Evolutionary conservation across 2,329 filamentous ascomycete genomes (phyloP).

Genomic region (Bipolaris oryzae): DNA sequence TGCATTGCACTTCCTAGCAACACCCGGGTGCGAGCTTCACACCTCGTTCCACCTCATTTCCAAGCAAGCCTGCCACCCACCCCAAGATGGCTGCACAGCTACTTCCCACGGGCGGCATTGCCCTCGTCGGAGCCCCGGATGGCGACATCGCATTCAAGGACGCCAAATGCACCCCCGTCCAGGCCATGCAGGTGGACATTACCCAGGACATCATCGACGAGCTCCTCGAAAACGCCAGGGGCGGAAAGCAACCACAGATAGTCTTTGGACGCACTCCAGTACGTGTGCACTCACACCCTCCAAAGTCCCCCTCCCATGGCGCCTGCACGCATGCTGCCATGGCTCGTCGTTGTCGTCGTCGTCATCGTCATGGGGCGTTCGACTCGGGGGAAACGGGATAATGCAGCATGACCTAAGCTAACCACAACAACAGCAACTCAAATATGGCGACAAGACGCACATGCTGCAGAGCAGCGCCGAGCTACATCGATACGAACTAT

Average conservation of each 20-base stretch:
- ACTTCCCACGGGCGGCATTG: conserved; percentile 40
- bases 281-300: conserved; percentile 30
- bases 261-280: conserved; percentile 50
- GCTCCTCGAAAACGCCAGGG: conserved; percentile 46
- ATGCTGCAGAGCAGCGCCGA: conserved; percentile 61
- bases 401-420: conserved; percentile 32
- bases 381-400: conserved; percentile 18
- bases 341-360: conserved; percentile 8
- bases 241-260: conserved; percentile 47
- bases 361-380: conserved; percentile 14
- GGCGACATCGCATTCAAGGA: conserved; percentile 42
- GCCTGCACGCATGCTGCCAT: conserved; percentile 10
- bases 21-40: conserved; percentile 44
- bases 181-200: conserved; percentile 52
- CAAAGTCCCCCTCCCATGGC: conserved; percentile 11
- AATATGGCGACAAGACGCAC: conserved; percentile 63
- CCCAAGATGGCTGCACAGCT: conserved; percentile 39
- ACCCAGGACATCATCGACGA: conserved; percentile 50
- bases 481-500: conserved; percentile 64
- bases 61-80: conserved; percentile 14
- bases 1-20: conserved; percentile 48
- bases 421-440: conserved; percentile 56
- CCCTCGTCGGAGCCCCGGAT: conserved; percentile 49
- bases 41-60: conserved; percentile 34
- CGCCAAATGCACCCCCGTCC: conserved; percentile 38